A percentile compares a stretch with the other conserved stretches of the same genome.
phyloP scores from a whole-genome alignment of 495 filamentous ascomycete species.

The Talaromyces thailandensis region DNA sequence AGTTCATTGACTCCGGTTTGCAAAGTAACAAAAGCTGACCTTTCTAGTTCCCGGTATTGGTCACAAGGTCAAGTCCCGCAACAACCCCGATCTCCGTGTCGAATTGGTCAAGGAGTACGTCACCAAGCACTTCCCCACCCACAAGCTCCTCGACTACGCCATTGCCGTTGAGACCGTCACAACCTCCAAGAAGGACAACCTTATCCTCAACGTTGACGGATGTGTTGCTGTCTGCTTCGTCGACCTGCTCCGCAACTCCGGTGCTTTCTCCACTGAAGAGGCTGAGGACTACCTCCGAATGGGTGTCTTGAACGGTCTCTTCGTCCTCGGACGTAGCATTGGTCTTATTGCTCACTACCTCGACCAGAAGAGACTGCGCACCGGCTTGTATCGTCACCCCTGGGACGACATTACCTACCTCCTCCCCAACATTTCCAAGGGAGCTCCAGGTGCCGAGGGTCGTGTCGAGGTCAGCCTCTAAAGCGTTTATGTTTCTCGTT shows the following conservation, averaged over 20 bases:
- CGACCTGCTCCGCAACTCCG: slow-evolving; percentile 93
- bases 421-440: slow-evolving; percentile 69
- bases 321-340: slow-evolving; percentile 91
- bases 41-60: slow-evolving; percentile 83
- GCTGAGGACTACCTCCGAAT: slow-evolving; percentile 57
- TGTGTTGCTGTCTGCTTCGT: slow-evolving; percentile 98
- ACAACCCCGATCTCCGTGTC: slow-evolving; percentile 99
- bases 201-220: slow-evolving; percentile 98
- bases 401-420: slow-evolving; percentile 98
- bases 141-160: slow-evolving; percentile 96
- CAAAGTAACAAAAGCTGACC: slow-evolving; percentile 20
- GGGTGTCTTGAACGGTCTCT: slow-evolving; percentile 98
- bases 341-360: slow-evolving; percentile 99
- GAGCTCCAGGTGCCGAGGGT: slow-evolving; percentile 69
- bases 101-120: slow-evolving; percentile 99
- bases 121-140: slow-evolving; percentile 90
- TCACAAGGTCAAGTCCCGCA: slow-evolving; percentile 97
- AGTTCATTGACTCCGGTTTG: slow-evolving; percentile 17
- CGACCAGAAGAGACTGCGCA: slow-evolving; percentile 97
- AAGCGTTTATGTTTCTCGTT: slow-evolving; percentile 17
- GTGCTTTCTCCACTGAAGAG: slow-evolving; percentile 69
- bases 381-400: slow-evolving; percentile 96
- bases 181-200: slow-evolving; percentile 99
- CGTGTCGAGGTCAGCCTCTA: slow-evolving; percentile 83
- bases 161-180: slow-evolving; percentile 97